Conservation (phyloP, 2,329 filamentous ascomycete species). For the Beauveria sp. region DNA sequence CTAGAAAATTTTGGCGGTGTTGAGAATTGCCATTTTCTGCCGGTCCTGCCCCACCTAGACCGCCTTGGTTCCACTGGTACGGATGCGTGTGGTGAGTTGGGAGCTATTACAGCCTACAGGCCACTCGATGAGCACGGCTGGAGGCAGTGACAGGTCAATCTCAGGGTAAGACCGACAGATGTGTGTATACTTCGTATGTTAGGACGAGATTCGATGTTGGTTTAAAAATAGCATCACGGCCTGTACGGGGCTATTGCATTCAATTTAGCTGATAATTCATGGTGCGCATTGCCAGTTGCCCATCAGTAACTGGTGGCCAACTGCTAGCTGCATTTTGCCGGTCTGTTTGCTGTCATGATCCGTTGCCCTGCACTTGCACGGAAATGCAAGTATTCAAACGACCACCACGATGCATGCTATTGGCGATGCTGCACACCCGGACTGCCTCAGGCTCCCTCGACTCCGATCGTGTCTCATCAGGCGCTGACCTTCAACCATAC, state of each 20-base stretch:
- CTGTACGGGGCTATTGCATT: background rate
- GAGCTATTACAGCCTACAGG: too few species aligned
- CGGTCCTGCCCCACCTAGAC: slow-evolving; percentile 13
- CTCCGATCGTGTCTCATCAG: background rate
- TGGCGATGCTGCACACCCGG: background rate
- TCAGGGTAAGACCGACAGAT: background rate
- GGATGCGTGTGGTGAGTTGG: too few species aligned
- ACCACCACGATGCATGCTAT: background rate
- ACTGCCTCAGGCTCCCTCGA: background rate
- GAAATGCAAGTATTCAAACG: background rate
- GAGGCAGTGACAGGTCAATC: background rate
- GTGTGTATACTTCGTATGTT: background rate
- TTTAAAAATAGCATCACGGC: background rate
- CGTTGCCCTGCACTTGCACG: background rate
- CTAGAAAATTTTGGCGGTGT: slow-evolving; percentile 26
- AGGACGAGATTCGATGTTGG: background rate
- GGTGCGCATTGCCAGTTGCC: background rate
- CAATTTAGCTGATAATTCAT: background rate
- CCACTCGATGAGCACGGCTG: background rate
- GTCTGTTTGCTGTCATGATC: background rate
- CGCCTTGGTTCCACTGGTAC: background rate
- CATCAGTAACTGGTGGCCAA: background rate
- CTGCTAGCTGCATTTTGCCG: background rate
- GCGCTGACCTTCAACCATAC: background rate
- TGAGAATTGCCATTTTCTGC: slow-evolving; percentile 18